These are phyloP conservation scores for Apiotrichum akiyoshidainum DNA, from an alignment of 1,284 basidiomycete species.

Conservation along the genomic window DNA sequence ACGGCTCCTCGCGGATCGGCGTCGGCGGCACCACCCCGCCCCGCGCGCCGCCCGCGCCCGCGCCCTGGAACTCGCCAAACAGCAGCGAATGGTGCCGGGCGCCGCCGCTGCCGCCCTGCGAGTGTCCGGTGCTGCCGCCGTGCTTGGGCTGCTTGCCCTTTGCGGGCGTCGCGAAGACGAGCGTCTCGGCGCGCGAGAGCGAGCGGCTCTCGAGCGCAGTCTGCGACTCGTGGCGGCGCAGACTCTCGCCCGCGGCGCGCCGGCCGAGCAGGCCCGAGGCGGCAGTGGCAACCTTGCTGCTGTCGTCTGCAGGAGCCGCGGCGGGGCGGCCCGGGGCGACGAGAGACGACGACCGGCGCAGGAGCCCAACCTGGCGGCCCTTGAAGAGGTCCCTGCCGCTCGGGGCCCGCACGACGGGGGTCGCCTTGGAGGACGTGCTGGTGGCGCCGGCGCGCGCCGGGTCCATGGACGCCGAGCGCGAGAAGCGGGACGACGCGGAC, in stretches of 20 bases:
- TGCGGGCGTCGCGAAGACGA: conserved; percentile 43
- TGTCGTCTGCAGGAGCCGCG: not conserved
- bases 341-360: conserved; percentile 13
- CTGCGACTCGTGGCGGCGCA: conserved; percentile 10
- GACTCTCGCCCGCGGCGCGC: not conserved
- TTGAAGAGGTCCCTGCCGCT: conserved; percentile 42
- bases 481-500: not conserved
- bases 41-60: too few species aligned
- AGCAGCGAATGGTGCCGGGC: not conserved
- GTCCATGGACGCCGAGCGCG: conserved; percentile 2
- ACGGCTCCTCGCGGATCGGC: conserved; percentile 42
- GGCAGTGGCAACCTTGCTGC: not conserved
- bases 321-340: conserved; percentile 11
- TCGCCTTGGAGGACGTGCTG: too few species aligned
- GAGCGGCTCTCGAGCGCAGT: not conserved
- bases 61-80: not conserved
- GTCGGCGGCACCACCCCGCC: conserved; percentile 25
- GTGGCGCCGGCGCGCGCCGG: not conserved
- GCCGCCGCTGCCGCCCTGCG: not conserved
- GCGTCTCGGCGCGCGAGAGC: conserved; percentile 19
- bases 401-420: conserved; percentile 23
- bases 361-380: conserved; percentile 11
- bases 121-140: not conserved
- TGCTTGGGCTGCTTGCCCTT: conserved; percentile 26
- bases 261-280: conserved; percentile 28